Evolutionary conservation across 176 grass and related monocot species (phyloP), one percentile per base, ranked within the genome.

Genomic region (Guadua angustifolia): DNA sequence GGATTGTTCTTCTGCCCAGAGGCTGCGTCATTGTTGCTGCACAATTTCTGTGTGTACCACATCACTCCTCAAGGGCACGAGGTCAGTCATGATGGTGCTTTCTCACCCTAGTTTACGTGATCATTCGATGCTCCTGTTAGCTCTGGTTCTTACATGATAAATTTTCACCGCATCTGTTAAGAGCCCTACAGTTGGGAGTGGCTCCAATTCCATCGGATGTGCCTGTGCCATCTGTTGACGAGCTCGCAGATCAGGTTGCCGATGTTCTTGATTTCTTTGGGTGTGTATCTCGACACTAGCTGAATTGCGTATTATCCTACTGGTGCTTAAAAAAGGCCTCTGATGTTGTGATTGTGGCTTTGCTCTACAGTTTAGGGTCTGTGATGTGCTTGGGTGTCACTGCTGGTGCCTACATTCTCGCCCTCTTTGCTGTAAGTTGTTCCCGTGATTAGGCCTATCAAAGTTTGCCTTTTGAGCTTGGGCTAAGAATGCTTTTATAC

Each of bases 1-100:
- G 95, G 95, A 89, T 93, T 98, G 87, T 89, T 98, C 46, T 98
- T 98, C 88, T 98, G 95, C 43, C 93, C 95, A 19, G 95, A 98
- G 86, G 93, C 93, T 16, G 80, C 80, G 62, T 93, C 95, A 58
- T 83, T 98, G 82, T 90, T 95, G 46, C 93, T 98, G 85, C 91
- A 95, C 81, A 98, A 95, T 46, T 98, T 95, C 58, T 98, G 95
- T 60, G 86, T 98, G 52, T 98, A 98, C 57, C 95, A 98, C 59
- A 93, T 98, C 42, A 98, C 89, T 46, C 95, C 95, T 85, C 95
- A 88, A 77, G 95, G 95, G 39, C 95, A 98, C 73, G 95, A 98
- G 95, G 95, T 98, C 76, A 67, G 78, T 76, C 77, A 90, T 83
- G 87, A 76, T 88, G 45, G 39, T 77, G 65, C 10, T 78, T 56